phyloP scores from a whole-genome alignment of 2,329 filamentous ascomycete genomes.

The Stylonectria norvegica region DNA sequence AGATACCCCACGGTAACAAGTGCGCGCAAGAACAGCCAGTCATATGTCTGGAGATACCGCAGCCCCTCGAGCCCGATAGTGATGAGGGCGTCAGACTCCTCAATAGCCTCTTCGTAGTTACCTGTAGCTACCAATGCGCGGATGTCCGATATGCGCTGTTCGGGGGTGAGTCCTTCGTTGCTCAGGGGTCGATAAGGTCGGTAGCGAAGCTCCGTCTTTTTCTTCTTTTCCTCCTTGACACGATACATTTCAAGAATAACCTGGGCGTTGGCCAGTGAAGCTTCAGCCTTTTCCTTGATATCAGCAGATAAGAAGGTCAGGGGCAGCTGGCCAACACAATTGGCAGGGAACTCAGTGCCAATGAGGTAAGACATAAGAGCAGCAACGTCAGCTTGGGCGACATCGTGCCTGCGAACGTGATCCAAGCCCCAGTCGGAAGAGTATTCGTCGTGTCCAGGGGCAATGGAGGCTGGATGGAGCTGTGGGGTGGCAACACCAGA shows the following conservation, averaged over 20 bases:
- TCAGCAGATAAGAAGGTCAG: slow-evolving; percentile 74
- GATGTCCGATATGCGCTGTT: slow-evolving; percentile 66
- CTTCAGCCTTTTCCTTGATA: slow-evolving; percentile 75
- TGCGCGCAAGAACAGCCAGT: slow-evolving; percentile 92
- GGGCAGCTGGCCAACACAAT: slow-evolving; percentile 91
- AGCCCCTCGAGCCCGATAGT: slow-evolving; percentile 75
- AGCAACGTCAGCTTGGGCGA: slow-evolving; percentile 89
- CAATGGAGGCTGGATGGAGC: slow-evolving; percentile 50
- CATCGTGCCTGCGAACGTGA: slow-evolving; percentile 80
- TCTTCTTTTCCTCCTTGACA: slow-evolving; percentile 87
- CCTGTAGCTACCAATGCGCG: slow-evolving; percentile 62
- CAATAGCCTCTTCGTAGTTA: slow-evolving; percentile 72
- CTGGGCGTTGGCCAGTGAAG: slow-evolving; percentile 77
- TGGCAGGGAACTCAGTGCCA: slow-evolving; percentile 87
- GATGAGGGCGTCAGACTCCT: slow-evolving; percentile 72
- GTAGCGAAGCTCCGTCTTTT: slow-evolving; percentile 70
- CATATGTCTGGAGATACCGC: slow-evolving; percentile 94
- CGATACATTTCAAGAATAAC: slow-evolving; percentile 93
- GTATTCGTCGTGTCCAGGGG: slow-evolving; percentile 85
- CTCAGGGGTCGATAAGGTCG: slow-evolving; percentile 70
- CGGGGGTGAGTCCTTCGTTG: slow-evolving; percentile 57
- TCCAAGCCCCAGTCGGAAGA: slow-evolving; percentile 86
- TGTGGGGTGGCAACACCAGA: slow-evolving; percentile 80
- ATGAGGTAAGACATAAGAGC: slow-evolving; percentile 92
- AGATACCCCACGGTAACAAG: slow-evolving; percentile 88